Conservation (phyloP, 2,329 filamentous ascomycete species). For the Fusarium neocosmosporiellum region DNA sequence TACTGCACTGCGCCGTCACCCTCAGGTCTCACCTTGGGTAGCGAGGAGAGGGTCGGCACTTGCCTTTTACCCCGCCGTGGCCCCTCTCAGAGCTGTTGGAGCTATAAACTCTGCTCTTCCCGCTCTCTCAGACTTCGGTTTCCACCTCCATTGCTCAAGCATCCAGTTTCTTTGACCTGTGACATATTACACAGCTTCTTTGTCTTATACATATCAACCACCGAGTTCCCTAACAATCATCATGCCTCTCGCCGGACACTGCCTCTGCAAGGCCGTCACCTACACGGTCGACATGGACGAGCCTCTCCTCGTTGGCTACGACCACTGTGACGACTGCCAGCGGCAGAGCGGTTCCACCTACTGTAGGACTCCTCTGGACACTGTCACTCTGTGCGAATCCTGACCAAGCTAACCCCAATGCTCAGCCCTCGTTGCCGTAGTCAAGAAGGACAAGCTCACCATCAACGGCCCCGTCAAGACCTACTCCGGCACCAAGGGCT, state of each 20-base stretch:
- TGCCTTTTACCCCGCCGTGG: slow-evolving; percentile 43
- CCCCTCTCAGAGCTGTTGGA: slow-evolving; percentile 40
- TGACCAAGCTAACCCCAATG: slow-evolving; percentile 7
- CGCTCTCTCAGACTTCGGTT: not conserved
- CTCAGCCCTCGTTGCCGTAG: slow-evolving; percentile 72
- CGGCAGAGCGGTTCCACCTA: slow-evolving; percentile 77
- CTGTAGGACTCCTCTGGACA: slow-evolving; percentile 57
- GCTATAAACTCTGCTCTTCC: slow-evolving; percentile 11
- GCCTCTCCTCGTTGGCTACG: slow-evolving; percentile 70
- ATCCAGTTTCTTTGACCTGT: slow-evolving; percentile 10
- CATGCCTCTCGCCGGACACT: slow-evolving; percentile 77
- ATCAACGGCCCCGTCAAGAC: slow-evolving; percentile 74
- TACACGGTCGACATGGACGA: slow-evolving; percentile 69
- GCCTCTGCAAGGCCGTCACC: slow-evolving; percentile 77
- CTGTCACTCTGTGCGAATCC: not conserved
- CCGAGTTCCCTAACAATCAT: slow-evolving; percentile 42
- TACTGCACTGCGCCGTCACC: slow-evolving; percentile 14
- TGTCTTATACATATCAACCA: not conserved
- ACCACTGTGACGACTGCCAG: slow-evolving; percentile 80
- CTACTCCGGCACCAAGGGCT: slow-evolving; percentile 66
- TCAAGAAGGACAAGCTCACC: slow-evolving; percentile 73
- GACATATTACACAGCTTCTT: slow-evolving; percentile 6
- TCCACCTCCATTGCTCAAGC: not conserved
- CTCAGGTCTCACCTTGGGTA: slow-evolving; percentile 16
- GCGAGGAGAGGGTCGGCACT: slow-evolving; percentile 18